Base-by-base conservation (phyloP, 169 alveolate species). In the Hepatocystis sp. region DNA sequence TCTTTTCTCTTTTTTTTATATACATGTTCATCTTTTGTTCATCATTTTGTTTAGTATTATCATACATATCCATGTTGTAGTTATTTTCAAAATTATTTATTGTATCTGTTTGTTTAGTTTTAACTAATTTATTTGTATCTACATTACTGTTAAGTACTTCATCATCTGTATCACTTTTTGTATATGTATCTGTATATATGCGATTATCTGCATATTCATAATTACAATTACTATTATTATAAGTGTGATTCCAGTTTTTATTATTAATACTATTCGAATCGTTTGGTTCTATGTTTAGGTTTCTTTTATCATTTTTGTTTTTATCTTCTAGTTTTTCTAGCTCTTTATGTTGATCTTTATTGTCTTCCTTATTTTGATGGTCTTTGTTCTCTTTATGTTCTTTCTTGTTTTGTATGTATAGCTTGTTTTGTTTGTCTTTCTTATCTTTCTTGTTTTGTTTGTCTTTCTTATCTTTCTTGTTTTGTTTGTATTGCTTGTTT, bases 21-120 rank as follows among this genome's bases (percentile, higher is more conserved):
- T 44, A 71, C 34, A 52, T 23, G 46, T 44, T 56, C 17, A 13
- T 34, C 40, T 58, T 71, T 23, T 71, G 78, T 28, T 71, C 86
- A 36, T 58, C 55, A 30, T 23, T 36, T 44, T 49, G 78, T 39
- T 58, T 55, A 36, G 55, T 39, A 30, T 76, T 71, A 71, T 71
- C 58, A 49, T 52, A 58, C 40, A 52, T 76, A 51, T 76, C 58
- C 15, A 58, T 55, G 13, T 71, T 71, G 30, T 66, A 71, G 28
- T 65, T 71, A 34, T 71, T 71, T 58, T 71, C 86, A 30, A 56
- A 71, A 71, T 71, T 58, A 46, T 58, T 71, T 56, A 76, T 71
- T 23, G 66, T 71, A n/a, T n/a, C n/a, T n/a, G n/a, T n/a, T 17
- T 58, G 42, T 58, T 71, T 76, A 71, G 78, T 71, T 60, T 71